Base-by-base conservation (phyloP, 2,329 filamentous ascomycete genomes). In the Aspergillus sp. region DNA sequence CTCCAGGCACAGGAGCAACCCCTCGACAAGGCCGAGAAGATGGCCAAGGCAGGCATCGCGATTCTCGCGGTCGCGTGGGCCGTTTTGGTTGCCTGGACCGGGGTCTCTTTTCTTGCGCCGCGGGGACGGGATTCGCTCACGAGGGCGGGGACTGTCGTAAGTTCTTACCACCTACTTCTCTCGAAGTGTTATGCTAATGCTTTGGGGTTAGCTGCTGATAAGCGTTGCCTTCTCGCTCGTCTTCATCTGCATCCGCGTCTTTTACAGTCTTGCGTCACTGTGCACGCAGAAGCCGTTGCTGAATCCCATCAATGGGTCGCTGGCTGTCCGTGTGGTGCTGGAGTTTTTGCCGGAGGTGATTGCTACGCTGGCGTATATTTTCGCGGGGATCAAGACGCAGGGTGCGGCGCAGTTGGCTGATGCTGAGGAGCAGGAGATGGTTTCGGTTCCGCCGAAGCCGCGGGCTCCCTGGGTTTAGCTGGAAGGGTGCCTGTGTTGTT, bases 301-400 rank as follows among this genome's bases (percentile, higher is more conserved):
- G 1, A 69, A 60, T 41, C 56, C 63, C 0, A 50, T 57, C 0
- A 62, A 54, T 11, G 65, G 64, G 6, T 50, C 53, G 3, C 25
- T 62, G 0, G 59, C 61, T 3, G 48, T 66, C 4, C 59, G 59
- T 1, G 56, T 66, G 5, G 50, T 66, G 2, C 56, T 69, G n/a
- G 55, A 58, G 9, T 65, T 69, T 20, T 44, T 69, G 13, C 60
- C 63, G 0, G 65, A 68, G 47, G 43, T 62, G 7, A 48, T 67
- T 36, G 55, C 58, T 2, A 46, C 55, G 1, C 6, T 67, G 2
- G 21, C 46, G 3, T 63, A 63, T 19, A 20, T 64, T 1, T 16
- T 53, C 31, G 61, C 51, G 1, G 66, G 66, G 4, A 16, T 67
- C n/a, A 45, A 43, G 47, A 72, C 68, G 6, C 45, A 36, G 31